These are phyloP conservation scores for Backusella parvicylindrica DNA, from an alignment of 192 early-diverging fungal genomes.

Conservation along the genomic window DNA sequence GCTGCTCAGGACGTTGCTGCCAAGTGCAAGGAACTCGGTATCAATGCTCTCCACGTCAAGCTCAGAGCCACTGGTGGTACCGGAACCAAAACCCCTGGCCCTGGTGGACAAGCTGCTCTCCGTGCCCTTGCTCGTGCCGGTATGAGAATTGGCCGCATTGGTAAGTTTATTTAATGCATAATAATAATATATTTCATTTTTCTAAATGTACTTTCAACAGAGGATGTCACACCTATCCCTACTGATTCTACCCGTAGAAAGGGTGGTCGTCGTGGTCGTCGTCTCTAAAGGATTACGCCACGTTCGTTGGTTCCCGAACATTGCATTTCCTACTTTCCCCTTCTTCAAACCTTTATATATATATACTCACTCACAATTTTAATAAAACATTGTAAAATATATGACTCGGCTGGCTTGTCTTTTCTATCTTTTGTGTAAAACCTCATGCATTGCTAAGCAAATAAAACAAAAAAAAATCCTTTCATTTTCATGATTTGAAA, in stretches of 20 bases:
- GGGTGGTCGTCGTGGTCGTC: constrained; percentile 99
- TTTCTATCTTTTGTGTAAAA: background rate
- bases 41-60: constrained; percentile 99
- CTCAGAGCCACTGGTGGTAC: constrained; percentile 99
- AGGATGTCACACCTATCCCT: constrained; percentile 98
- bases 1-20: constrained; percentile 97
- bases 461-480: too few species aligned
- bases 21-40: constrained; percentile 99
- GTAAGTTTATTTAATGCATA: constrained; percentile 39
- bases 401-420: background rate
- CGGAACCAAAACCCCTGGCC: constrained; percentile 95
- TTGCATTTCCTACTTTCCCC: background rate
- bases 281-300: constrained; percentile 60
- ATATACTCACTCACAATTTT: background rate
- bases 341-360: background rate
- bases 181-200: background rate
- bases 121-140: constrained; percentile 98
- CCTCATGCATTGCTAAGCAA: too few species aligned
- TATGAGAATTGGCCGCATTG: constrained; percentile 99
- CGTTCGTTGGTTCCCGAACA: background rate
- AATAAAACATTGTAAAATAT: background rate
- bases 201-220: constrained; percentile 35
- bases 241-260: constrained; percentile 97
- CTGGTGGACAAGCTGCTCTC: constrained; percentile 97
- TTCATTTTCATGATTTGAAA: too few species aligned